Evolutionary conservation across 2,329 filamentous ascomycete genomes (phyloP).

Genomic region (Colletotrichum chrysophilum): DNA sequence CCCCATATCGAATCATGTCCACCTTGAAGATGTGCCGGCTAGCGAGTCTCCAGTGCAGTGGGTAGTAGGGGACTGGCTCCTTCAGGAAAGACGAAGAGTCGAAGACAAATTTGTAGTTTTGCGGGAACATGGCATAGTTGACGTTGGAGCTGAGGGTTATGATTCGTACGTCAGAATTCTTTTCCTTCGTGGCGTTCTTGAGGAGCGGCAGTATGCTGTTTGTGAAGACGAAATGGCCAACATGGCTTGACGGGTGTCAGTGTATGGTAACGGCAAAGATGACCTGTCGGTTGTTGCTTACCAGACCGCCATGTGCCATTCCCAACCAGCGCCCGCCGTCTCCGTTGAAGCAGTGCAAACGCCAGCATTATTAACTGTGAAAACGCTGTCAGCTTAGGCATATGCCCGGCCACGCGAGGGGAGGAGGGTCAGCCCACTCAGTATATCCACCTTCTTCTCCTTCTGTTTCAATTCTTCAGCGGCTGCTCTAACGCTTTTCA

Average conservation of each 20-base stretch:
- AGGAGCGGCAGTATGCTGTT: constrained; percentile 31
- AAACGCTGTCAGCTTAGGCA: not conserved
- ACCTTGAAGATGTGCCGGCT: constrained; percentile 13
- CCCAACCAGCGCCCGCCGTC: constrained; percentile 23
- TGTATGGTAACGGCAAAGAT: not conserved
- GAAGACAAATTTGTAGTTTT: constrained; percentile 25
- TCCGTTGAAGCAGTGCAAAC: not conserved
- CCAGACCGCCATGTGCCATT: constrained; percentile 27
- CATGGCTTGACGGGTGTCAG: constrained; percentile 23
- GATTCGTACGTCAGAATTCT: constrained; percentile 28
- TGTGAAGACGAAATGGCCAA: constrained; percentile 31
- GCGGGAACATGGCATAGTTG: constrained; percentile 21
- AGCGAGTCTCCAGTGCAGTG: constrained; percentile 19
- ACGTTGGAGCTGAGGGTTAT: constrained; percentile 27
- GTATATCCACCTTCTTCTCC: constrained; percentile 29
- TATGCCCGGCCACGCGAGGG: not conserved
- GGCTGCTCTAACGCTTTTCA: constrained; percentile 25
- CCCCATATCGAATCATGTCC: constrained; percentile 28
- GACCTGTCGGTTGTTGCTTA: not conserved
- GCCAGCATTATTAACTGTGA: constrained; percentile 30
- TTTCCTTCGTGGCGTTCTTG: constrained; percentile 20
- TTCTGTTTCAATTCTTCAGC: constrained; percentile 22
- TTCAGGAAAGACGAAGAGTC: constrained; percentile 10
- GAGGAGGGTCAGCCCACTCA: constrained; percentile 22
- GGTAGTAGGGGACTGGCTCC: constrained; percentile 9